Base-by-base conservation (phyloP, 305 asterid species). In the Fraxinus nigra region DNA sequence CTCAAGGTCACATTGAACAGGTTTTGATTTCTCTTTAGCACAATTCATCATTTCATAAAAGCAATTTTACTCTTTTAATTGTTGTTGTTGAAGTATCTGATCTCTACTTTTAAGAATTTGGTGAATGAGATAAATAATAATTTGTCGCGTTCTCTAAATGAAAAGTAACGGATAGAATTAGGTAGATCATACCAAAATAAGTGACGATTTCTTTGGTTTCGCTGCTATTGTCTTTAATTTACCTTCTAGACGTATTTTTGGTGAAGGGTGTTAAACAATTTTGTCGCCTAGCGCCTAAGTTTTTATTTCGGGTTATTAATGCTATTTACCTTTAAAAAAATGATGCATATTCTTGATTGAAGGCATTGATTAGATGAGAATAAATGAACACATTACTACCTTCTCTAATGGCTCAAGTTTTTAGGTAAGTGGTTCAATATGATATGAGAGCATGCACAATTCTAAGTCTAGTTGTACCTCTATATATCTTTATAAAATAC, bases 1-100 rank as follows among this genome's bases (percentile, higher is more conserved):
- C 87, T 79, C 87, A 85, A 81, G 87, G 87, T 26, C 87, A 85
- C 74, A 82, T 81, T 74, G 85, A 85, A 35, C 87, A 85, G 85
- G 85, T 80, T 30, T 69, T 67, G 3, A 33, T 72, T 37, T 69
- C 37, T 72, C 63, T 34, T 56, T 61, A 5, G 9, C 30, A 20
- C 11, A 6, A 59, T 59, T 59, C 30, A 56, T 18, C 28, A 8
- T 56, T 56, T 56, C 10, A 56, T 56, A 18, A 56, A 59, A 18
- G 70, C 70, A 18, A 20, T 18, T 59, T 59, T 7, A 7, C 70
- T 59, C 28, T 18, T 59, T 59, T 59, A 22, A 20, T 59, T 59
- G 70, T 7, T 59, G 32, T 20, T 59, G 30, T 59, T 59, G 70
- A 59, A 20, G 24, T 18, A 20, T 59, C 32, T 59, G 24, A 20